Evolutionary conservation across 352 stramenopile species (phyloP).

Genomic region (Blastocystis sp.): DNA sequence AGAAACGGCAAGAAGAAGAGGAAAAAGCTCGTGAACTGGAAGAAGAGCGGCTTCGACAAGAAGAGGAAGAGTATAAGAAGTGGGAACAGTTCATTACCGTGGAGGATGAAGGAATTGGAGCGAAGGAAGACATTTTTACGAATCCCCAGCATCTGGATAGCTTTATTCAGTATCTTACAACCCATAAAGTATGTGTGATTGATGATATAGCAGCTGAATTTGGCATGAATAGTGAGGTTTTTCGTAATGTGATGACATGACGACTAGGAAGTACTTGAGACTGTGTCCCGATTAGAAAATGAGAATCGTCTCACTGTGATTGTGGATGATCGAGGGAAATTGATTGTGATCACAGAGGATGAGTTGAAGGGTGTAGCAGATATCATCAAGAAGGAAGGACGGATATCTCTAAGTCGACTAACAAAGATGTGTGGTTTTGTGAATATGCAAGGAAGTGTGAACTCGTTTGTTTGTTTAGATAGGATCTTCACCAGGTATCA

Average conservation of each 20-base stretch:
- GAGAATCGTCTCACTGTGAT: constrained; percentile 10
- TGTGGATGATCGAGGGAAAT: constrained; percentile 36
- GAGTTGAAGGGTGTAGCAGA: neutral
- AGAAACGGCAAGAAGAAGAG: constrained; percentile 37
- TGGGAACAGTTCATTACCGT: constrained; percentile 44
- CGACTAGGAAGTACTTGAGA: neutral
- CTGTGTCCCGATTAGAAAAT: neutral
- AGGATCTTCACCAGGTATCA: neutral
- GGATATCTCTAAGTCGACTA: constrained; percentile 1
- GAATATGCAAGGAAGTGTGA: neutral
- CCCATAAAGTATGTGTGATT: constrained; percentile 1
- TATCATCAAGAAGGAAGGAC: constrained; percentile 15
- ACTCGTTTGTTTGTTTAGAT: neutral
- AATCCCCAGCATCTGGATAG: neutral
- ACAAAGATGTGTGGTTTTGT: constrained; percentile 24
- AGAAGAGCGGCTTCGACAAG: constrained; percentile 38
- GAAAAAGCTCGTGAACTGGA: neutral
- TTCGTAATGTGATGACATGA: neutral
- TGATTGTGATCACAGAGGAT: constrained; percentile 19
- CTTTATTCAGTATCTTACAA: neutral
- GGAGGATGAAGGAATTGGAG: constrained; percentile 30
- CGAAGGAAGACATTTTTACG: constrained; percentile 17
- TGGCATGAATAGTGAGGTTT: constrained; percentile 8
- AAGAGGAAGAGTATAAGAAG: constrained; percentile 53
- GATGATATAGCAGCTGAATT: constrained; percentile 35